phyloP scores from a whole-genome alignment of 208 protist species.

The Crithidia expoeki region DNA sequence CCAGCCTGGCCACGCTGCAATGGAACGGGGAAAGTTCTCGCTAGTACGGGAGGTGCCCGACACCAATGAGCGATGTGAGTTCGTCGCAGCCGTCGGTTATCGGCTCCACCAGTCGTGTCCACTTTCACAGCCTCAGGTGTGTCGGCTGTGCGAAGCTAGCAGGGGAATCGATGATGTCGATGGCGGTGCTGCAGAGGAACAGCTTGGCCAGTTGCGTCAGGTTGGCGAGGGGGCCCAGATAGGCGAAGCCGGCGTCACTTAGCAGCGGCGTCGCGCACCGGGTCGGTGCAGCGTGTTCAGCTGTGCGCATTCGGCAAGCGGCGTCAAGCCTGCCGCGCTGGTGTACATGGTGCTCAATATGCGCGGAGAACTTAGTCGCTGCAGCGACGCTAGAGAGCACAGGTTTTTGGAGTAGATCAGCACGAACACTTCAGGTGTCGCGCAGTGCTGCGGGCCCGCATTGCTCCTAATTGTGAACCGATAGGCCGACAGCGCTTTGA shows the following conservation, averaged over 20 bases:
- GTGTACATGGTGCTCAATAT: slow-evolving; percentile 1
- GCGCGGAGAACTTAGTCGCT: background rate
- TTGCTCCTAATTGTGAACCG: background rate
- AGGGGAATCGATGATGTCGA: background rate
- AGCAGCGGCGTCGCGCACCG: slow-evolving; percentile 8
- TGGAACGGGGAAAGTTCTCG: slow-evolving; percentile 2
- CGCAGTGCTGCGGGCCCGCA: slow-evolving; percentile 9
- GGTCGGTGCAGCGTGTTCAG: background rate
- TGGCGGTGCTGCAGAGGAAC: background rate
- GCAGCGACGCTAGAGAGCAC: background rate
- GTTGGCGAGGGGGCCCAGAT: background rate
- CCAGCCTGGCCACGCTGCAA: slow-evolving; percentile 1
- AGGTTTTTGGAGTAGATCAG: slow-evolving; percentile 4
- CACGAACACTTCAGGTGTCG: background rate
- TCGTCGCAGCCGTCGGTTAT: background rate
- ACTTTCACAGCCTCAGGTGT: slow-evolving; percentile 17
- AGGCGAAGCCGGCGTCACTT: background rate
- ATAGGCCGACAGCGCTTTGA: background rate
- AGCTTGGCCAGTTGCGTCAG: slow-evolving; percentile 1
- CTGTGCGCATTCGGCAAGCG: background rate
- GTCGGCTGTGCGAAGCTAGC: slow-evolving; percentile 6
- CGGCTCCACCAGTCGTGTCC: slow-evolving; percentile 11
- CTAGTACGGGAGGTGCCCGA: background rate
- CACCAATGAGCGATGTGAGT: slow-evolving; percentile 6
- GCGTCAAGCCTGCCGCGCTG: slow-evolving; percentile 3